Conservation (phyloP, 1,284 basidiomycete genomes). For the Ustanciosporium gigantosporum region DNA sequence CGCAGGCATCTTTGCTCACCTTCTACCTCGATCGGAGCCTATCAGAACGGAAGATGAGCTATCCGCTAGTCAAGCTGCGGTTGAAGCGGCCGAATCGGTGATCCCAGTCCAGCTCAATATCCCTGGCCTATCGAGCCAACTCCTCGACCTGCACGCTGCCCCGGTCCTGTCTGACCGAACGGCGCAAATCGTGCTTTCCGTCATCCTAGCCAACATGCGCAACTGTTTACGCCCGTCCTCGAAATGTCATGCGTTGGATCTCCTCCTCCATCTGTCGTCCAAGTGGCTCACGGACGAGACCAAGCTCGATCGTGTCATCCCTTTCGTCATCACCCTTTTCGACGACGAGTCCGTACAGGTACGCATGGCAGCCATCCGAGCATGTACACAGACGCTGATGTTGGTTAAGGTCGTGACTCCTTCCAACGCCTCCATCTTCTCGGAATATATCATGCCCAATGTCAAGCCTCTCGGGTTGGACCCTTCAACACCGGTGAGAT, state of each 20-base stretch:
- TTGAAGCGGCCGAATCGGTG: slow-evolving; percentile 13
- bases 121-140: slow-evolving; percentile 37
- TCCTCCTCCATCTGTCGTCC: slow-evolving; percentile 79
- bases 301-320: slow-evolving; percentile 89
- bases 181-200: slow-evolving; percentile 76
- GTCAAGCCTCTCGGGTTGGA: slow-evolving; percentile 80
- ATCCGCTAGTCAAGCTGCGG: neutral
- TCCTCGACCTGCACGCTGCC: slow-evolving; percentile 6
- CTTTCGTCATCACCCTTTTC: slow-evolving; percentile 84
- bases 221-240: slow-evolving; percentile 86
- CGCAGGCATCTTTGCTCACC: neutral
- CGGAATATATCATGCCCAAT: slow-evolving; percentile 93
- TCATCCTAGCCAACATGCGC: slow-evolving; percentile 86
- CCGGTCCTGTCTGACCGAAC: slow-evolving; percentile 69
- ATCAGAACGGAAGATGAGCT: too few relatives aligned
- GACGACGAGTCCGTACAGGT: slow-evolving; percentile 83
- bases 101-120: slow-evolving; percentile 44
- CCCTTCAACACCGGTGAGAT: slow-evolving; percentile 82
- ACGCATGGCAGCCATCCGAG: slow-evolving; percentile 70
- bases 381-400: slow-evolving; percentile 80
- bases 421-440: slow-evolving; percentile 80
- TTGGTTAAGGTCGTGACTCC: slow-evolving; percentile 84
- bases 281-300: slow-evolving; percentile 86
- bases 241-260: slow-evolving; percentile 80
- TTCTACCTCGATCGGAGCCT: neutral